Percentiles rank a stretch among this genome's conserved stretches.
phyloP scores from a whole-genome alignment of 1,284 basidiomycete genomes.

The Naganishia sp. region DNA sequence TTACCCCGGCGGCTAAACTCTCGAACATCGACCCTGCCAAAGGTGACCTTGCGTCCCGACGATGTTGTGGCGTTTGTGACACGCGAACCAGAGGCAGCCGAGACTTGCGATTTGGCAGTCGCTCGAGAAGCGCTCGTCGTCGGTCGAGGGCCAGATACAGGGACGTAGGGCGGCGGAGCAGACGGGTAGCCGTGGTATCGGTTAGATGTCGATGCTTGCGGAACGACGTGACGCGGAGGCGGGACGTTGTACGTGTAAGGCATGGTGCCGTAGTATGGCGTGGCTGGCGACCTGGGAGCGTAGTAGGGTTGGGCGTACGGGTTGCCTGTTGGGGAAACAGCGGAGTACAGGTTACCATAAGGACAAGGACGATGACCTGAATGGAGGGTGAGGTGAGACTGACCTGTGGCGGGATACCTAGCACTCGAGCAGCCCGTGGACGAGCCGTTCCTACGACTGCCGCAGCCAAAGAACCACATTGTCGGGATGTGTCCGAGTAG shows the following conservation, averaged over 20 bases:
- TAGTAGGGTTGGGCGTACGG: slow-evolving; percentile 10
- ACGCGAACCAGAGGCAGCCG: too few relatives aligned
- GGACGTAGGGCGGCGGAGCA: not conserved
- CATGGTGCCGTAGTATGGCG: slow-evolving; percentile 2
- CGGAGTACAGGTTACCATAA: too few relatives aligned
- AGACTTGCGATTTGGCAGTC: too few relatives aligned
- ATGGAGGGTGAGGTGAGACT: not conserved
- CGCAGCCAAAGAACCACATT: slow-evolving; percentile 24
- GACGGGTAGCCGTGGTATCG: not conserved
- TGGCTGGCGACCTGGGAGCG: not conserved
- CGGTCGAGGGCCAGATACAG: too few relatives aligned
- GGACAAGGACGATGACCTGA: not conserved
- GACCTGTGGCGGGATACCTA: slow-evolving; percentile 4
- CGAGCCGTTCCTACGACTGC: slow-evolving; percentile 5
- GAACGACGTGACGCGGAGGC: not conserved
- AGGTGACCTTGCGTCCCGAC: slow-evolving; percentile 11
- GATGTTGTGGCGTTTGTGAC: not conserved
- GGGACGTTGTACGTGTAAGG: not conserved
- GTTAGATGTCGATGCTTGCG: not conserved
- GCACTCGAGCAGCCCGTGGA: not conserved
- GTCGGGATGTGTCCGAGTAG: not conserved
- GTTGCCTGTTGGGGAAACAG: not conserved
- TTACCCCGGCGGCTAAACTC: slow-evolving; percentile 10
- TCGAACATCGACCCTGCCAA: slow-evolving; percentile 21
- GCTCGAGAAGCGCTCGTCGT: too few relatives aligned